phyloP scores from a whole-genome alignment of 441 rosid genomes.

The Erodium trifolium region DNA sequence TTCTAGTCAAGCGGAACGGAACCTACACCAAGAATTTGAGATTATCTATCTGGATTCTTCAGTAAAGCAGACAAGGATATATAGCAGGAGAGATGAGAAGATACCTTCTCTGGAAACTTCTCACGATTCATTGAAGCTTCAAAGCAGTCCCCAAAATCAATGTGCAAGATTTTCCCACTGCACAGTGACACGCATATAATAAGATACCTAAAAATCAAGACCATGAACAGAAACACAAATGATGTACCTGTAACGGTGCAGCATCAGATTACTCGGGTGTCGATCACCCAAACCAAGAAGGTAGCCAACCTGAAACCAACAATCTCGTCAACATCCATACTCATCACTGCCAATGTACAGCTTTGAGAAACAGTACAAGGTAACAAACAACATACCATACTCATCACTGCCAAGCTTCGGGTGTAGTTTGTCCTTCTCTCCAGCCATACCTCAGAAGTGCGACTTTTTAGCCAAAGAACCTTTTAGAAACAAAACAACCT shows the following conservation, averaged over 20 bases:
- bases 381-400: constrained; percentile 63
- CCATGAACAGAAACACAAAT: neutral
- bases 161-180: constrained; percentile 98
- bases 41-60: neutral
- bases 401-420: constrained; percentile 97
- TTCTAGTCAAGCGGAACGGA: constrained; percentile 98
- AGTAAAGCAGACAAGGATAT: neutral
- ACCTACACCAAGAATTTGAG: constrained; percentile 42
- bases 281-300: constrained; percentile 99
- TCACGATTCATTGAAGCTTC: constrained; percentile 99
- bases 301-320: constrained; percentile 81
- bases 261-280: constrained; percentile 99
- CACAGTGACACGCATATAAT: constrained; percentile 6
- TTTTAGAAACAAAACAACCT: constrained; percentile 26
- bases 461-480: constrained; percentile 99
- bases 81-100: neutral
- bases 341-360: too few species aligned
- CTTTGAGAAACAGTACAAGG: neutral
- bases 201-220: constrained; percentile 11
- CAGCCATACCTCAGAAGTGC: constrained; percentile 96
- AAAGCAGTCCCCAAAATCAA: constrained; percentile 99
- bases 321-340: constrained; percentile 1
- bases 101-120: constrained; percentile 97
- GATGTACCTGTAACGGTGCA: constrained; percentile 74
- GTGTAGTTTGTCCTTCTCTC: constrained; percentile 98